Base-by-base conservation (phyloP, 495 filamentous ascomycete species). In the Daldinia grandis region DNA sequence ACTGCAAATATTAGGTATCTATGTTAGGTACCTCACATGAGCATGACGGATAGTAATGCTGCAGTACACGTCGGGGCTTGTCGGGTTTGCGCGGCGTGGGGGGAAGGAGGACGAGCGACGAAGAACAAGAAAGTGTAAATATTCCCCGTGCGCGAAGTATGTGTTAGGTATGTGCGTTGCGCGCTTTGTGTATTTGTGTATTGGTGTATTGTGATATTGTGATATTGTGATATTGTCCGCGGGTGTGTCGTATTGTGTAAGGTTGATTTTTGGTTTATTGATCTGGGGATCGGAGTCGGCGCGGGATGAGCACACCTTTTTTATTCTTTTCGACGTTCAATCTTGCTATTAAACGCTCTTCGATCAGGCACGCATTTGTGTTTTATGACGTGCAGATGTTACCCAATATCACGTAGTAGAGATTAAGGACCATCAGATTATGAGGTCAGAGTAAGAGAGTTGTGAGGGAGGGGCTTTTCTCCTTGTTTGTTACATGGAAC, bases 321-420 rank as follows among this genome's bases (percentile, higher is more conserved):
- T 64, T 64, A 53, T 58, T 25, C 14, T 42, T 35, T 33, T 61
- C 21, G 37, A 51, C 21, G 17, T 10, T 47, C 8, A 9, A 24
- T 10, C 42, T 47, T 12, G 7, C 12, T 24, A 10, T 47, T 47
- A 24, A 10, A 19, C 17, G 15, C 57, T 57, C 51, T 66, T 63
- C 55, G 62, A 65, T 64, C 51, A 64, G 65, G 69, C 64, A 68
- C 50, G 49, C 58, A 53, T 69, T 56, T 58, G 56, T 65, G 21
- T 67, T 62, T 66, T 58, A 74, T 74, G 71, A 74, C 71, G 71
- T 70, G 71, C 63, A 70, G 58, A 70, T 74, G 71, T 62, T 71
- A 74, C 71, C 71, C 66, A 70, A 64, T 66, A 62, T 59, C 56
- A 54, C 66, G 38, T 44, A 66, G 63, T 60, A 58, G 40, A 66